phyloP scores from a whole-genome alignment of 1,139 yeast species.

The Blastobotrys illinoisensis region DNA sequence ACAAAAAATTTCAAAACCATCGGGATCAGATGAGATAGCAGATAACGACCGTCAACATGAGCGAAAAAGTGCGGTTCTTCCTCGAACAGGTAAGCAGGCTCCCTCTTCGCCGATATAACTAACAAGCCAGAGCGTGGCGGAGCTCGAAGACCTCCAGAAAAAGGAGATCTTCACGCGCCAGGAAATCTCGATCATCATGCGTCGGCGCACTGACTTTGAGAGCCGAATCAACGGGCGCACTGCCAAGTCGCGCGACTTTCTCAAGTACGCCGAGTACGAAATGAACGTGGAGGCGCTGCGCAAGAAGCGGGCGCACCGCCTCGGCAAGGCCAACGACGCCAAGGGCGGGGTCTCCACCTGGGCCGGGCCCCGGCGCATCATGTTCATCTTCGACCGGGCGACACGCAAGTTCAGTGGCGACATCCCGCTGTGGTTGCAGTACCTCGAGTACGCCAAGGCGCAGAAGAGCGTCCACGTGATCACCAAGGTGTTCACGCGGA shows the following conservation, averaged over 20 bases:
- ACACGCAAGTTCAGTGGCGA: constrained; percentile 76
- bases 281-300: constrained; percentile 73
- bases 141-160: constrained; percentile 77
- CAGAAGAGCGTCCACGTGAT: constrained; percentile 73
- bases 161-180: constrained; percentile 65
- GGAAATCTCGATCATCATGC: constrained; percentile 83
- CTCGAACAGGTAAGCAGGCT: neutral
- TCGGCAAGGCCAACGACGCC: constrained; percentile 34
- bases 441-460: constrained; percentile 66
- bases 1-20: neutral
- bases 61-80: neutral
- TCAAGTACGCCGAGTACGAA: constrained; percentile 79
- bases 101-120: neutral
- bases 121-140: constrained; percentile 38
- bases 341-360: constrained; percentile 53
- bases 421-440: constrained; percentile 69
- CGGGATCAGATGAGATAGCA: neutral
- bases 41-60: neutral
- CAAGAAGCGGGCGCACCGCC: constrained; percentile 60
- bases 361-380: constrained; percentile 78
- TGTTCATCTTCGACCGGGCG: constrained; percentile 81
- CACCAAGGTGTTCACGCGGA: constrained; percentile 72
- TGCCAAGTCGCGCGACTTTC: constrained; percentile 68
- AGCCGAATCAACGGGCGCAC: constrained; percentile 86
- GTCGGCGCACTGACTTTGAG: constrained; percentile 92